Base-by-base conservation (phyloP, 2,329 filamentous ascomycete species). In the Botrytis fabae region DNA sequence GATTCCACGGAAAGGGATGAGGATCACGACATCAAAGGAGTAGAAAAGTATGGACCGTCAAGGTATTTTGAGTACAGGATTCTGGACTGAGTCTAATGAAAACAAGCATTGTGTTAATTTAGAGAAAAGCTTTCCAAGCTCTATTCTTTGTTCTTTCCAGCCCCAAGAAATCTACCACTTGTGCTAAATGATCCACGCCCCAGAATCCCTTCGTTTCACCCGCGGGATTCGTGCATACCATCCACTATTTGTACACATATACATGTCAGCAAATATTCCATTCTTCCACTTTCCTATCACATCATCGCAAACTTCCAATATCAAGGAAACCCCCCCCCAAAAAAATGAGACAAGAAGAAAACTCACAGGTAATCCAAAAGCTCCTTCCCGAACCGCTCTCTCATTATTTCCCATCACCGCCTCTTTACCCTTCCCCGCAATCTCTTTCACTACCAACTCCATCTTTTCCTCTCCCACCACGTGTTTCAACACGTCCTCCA, bases 331-430 rank as follows among this genome's bases (percentile, higher is more conserved):
- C 38, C 7, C 38, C 38, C 35, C n/a, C n/a, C n/a, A n/a, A 46
- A 22, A n/a, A 7, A 40, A 40, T 8, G 25, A 14, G 1, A 16
- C 12, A 18, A 44, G n/a, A 51, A 2, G n/a, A 1, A 4, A 32
- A 25, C 46, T 51, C 46, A 51, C 64, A 16, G 64, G 64, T 25
- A 66, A 51, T 9, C 64, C 64, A 54, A 66, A 66, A 10, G 64
- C 44, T 22, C 44, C 64, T 0, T 66, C 46, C 32, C 16, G 22
- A n/a, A 66, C 0, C 32, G 64, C 64, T 7, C 64, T 54, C 32
- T 10, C 44, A 54, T 38, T 51, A 22, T 66, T 66, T 3, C 1
- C n/a, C 22, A 22, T 2, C 32, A 51, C 32, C 14, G 9, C 46
- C 14, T 28, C 44, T 8, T 51, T 54, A 1, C 64, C 64, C 46